These are phyloP conservation scores for Stereocaulon alpinum DNA, from an alignment of 495 filamentous ascomycete species.

Conservation along the genomic window DNA sequence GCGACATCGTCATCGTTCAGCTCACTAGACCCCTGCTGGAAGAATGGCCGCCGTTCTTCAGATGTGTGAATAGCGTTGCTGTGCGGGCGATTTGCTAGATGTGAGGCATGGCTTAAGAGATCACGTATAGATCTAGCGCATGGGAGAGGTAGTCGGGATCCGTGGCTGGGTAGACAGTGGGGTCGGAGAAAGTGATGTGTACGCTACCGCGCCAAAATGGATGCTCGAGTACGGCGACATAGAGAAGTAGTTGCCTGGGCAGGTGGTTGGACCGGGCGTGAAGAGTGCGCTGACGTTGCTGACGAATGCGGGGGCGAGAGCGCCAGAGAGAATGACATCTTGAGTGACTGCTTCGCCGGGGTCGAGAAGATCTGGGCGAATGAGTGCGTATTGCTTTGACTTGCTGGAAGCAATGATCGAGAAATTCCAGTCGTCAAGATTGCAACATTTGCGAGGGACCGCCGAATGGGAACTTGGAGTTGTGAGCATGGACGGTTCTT, in stretches of 20 bases:
- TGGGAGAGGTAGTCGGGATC: conserved; percentile 47
- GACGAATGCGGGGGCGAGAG: background rate
- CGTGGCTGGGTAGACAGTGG: conserved; percentile 31
- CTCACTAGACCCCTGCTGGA: conserved; percentile 18
- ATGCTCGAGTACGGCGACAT: conserved; percentile 27
- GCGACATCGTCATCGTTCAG: conserved; percentile 16
- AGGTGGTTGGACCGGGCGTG: conserved; percentile 6
- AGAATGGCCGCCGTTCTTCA: conserved; percentile 14
- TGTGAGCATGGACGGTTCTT: too few relatives aligned
- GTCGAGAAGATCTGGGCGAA: conserved; percentile 10
- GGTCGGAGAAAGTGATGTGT: conserved; percentile 39
- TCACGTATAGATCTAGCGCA: conserved; percentile 37
- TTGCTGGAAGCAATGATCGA: background rate
- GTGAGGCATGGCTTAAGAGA: background rate
- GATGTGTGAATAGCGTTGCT: conserved; percentile 13
- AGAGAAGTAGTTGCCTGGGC: conserved; percentile 19
- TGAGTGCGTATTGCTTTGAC: conserved; percentile 2
- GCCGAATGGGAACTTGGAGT: too few relatives aligned
- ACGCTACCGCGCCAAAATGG: conserved; percentile 49
- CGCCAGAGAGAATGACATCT: conserved; percentile 12
- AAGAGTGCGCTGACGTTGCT: conserved; percentile 15
- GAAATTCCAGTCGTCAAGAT: too few relatives aligned
- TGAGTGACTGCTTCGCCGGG: conserved; percentile 10
- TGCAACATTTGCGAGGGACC: too few relatives aligned
- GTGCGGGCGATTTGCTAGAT: conserved; percentile 18